These are phyloP conservation scores for Porphyridium purpureum DNA, from an alignment of 23 red algal genomes.

Conservation along the genomic window DNA sequence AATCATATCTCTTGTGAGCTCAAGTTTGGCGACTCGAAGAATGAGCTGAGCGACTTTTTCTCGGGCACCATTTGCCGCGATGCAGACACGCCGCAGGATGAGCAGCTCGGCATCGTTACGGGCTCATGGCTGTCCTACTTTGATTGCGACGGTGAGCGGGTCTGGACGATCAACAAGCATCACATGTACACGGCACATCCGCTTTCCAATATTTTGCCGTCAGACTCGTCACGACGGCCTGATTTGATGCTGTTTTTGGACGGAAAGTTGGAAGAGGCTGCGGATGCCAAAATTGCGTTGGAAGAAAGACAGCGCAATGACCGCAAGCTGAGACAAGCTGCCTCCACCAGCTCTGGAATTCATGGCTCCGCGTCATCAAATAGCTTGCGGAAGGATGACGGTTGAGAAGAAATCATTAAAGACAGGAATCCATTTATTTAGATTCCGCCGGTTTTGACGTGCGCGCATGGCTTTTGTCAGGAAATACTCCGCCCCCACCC, in stretches of 20 bases:
- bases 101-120: background rate
- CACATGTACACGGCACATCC: background rate
- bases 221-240: slow-evolving; percentile 1
- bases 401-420: no score
- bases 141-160: background rate
- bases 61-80: background rate
- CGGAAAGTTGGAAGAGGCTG: slow-evolving; percentile 4
- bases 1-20: slow-evolving; percentile 3
- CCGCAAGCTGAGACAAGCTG: slow-evolving; percentile 7
- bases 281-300: slow-evolving; percentile 4
- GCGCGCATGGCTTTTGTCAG: no score
- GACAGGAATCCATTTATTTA: no score
- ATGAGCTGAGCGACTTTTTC: slow-evolving; percentile 3
- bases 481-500: no score
- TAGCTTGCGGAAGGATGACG: no score
- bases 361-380: background rate
- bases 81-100: no score
- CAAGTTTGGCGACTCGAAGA: background rate
- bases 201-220: background rate
- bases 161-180: slow-evolving; percentile 5
- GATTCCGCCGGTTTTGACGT: no score
- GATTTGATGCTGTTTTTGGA: slow-evolving; percentile 1
- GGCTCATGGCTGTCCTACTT: slow-evolving; percentile 7
- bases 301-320: slow-evolving; percentile 9
- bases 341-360: no score